Percentiles rank a stretch among this genome's conserved stretches.
Conservation (phyloP, 179 eudicot species). For the Beta lomatogona region DNA sequence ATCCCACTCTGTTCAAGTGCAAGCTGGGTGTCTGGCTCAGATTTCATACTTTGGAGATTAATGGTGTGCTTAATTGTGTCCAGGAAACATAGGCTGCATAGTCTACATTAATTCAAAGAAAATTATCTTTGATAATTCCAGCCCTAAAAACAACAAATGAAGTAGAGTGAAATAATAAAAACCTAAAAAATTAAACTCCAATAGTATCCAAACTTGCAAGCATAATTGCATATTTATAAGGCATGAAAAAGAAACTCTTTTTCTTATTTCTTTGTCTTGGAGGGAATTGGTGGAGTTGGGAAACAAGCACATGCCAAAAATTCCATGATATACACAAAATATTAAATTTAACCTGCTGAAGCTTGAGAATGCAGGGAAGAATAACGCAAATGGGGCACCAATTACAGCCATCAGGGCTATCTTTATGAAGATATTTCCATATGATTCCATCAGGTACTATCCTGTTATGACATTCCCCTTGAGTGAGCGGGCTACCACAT, state of each 20-base stretch:
- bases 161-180: neutral
- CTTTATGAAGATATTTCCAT: conserved; percentile 90
- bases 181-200: neutral
- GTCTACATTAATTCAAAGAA: neutral
- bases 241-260: neutral
- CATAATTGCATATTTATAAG: neutral
- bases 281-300: neutral
- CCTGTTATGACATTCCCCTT: conserved; percentile 85
- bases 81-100: neutral
- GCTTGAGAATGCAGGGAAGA: conserved; percentile 93
- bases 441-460: conserved; percentile 80
- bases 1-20: too few species aligned
- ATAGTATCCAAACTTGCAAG: neutral
- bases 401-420: conserved; percentile 88
- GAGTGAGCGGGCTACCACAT: conserved; percentile 96
- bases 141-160: neutral
- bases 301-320: neutral
- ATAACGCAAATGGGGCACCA: conserved; percentile 90
- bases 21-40: neutral
- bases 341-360: conserved; percentile 76
- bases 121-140: neutral
- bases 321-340: neutral
- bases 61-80: neutral
- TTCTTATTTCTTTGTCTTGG: neutral
- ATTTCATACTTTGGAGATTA: neutral